Percentiles rank a stretch among this genome's conserved stretches.
Conservation (phyloP, 2,329 filamentous ascomycete genomes). For the Fusarium coffeatum region DNA sequence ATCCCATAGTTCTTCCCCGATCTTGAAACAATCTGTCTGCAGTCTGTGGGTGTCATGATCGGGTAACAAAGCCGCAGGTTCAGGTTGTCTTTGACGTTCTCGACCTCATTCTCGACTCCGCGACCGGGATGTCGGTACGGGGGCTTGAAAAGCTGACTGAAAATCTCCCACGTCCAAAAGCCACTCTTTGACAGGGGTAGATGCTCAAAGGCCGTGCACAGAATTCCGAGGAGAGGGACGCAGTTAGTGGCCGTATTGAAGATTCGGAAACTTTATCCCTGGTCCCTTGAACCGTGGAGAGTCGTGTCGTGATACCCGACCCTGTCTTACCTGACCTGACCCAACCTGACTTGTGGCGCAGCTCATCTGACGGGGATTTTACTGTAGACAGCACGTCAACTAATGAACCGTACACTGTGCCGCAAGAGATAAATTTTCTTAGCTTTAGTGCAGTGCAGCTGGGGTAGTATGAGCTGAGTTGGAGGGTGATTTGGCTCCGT, state of each 20-base stretch:
- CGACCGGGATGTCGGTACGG: slow-evolving; percentile 20
- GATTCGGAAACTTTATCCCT: slow-evolving; percentile 24
- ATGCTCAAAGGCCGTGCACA: neutral
- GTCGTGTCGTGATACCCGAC: slow-evolving; percentile 4
- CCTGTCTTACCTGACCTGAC: slow-evolving; percentile 3
- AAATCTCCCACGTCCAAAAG: neutral
- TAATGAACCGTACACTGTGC: neutral
- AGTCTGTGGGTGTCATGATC: slow-evolving; percentile 16
- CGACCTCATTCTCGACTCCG: slow-evolving; percentile 29
- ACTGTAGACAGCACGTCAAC: neutral
- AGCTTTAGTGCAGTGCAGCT: neutral
- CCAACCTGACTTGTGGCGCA: slow-evolving; percentile 12
- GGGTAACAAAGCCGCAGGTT: slow-evolving; percentile 5
- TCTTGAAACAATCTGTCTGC: slow-evolving; percentile 16
- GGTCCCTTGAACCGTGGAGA: slow-evolving; percentile 1
- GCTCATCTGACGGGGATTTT: neutral
- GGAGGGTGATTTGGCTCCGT: neutral
- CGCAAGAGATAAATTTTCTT: neutral
- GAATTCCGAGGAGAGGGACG: neutral
- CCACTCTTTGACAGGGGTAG: neutral
- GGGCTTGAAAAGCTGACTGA: slow-evolving; percentile 5
- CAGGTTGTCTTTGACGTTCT: slow-evolving; percentile 23
- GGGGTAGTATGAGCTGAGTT: slow-evolving; percentile 1
- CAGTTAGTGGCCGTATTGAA: slow-evolving; percentile 13
- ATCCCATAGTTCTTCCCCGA: slow-evolving; percentile 16